Percentiles rank a stretch among this genome's conserved stretches.
These are phyloP conservation scores for Saccharomyces hybrid DNA, from an alignment of 1,139 yeast genomes.

Conservation along the genomic window DNA sequence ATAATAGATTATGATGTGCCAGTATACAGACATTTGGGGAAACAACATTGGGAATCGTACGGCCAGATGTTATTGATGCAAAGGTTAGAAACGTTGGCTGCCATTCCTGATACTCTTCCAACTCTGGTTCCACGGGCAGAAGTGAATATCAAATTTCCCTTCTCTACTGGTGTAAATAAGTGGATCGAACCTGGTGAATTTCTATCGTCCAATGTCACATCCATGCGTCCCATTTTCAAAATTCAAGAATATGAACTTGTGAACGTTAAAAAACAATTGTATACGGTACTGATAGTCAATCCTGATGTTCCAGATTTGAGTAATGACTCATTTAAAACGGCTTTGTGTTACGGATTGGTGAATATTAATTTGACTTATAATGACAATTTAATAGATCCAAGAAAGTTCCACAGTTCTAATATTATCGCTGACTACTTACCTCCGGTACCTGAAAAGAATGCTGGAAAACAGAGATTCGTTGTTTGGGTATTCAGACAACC, in stretches of 20 bases:
- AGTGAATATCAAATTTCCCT: slow-evolving; percentile 64
- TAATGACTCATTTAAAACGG: slow-evolving; percentile 61
- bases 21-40: slow-evolving; percentile 63
- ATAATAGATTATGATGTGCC: slow-evolving; percentile 65
- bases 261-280: slow-evolving; percentile 39
- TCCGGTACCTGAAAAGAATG: slow-evolving; percentile 84
- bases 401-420: slow-evolving; percentile 37
- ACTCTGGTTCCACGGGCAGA: slow-evolving; percentile 79
- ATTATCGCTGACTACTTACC: slow-evolving; percentile 53
- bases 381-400: slow-evolving; percentile 52
- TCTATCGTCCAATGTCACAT: slow-evolving; percentile 65
- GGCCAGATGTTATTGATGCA: slow-evolving; percentile 45
- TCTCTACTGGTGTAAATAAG: slow-evolving; percentile 52
- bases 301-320: slow-evolving; percentile 84
- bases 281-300: slow-evolving; percentile 75
- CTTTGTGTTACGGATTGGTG: slow-evolving; percentile 70
- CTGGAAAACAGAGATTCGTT: slow-evolving; percentile 73
- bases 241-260: slow-evolving; percentile 66
- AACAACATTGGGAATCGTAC: slow-evolving; percentile 63
- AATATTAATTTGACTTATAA: slow-evolving; percentile 58
- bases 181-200: slow-evolving; percentile 76
- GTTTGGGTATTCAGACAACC: slow-evolving; percentile 86
- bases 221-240: slow-evolving; percentile 65
- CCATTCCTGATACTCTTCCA: slow-evolving; percentile 91
- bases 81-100: slow-evolving; percentile 75